These are phyloP conservation scores for Phylloporus scabripes DNA, from an alignment of 768 basidiomycete species.

Conservation along the genomic window DNA sequence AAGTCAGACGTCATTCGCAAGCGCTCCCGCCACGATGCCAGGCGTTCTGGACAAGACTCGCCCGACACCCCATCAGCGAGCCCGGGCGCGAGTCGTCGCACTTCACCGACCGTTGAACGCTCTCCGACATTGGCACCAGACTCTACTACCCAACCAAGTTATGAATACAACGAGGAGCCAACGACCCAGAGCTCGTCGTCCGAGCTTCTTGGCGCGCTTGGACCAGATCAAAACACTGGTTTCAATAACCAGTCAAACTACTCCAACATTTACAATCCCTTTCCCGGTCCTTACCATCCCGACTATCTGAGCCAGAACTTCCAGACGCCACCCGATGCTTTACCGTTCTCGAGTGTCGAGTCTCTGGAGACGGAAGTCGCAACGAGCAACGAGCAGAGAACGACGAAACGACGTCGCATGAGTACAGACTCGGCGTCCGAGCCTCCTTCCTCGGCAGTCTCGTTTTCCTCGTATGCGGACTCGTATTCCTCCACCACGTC, in stretches of 20 bases:
- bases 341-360: conserved; percentile 50
- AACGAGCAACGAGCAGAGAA: conserved; percentile 31
- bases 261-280: conserved; percentile 39
- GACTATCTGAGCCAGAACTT: conserved; percentile 59
- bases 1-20: conserved; percentile 89
- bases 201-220: conserved; percentile 47
- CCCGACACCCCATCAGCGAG: conserved; percentile 72
- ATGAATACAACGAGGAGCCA: conserved; percentile 46
- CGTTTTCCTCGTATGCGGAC: conserved; percentile 56
- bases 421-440: conserved; percentile 51
- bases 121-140: conserved; percentile 70
- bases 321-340: conserved; percentile 41
- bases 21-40: conserved; percentile 75
- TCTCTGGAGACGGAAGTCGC: conserved; percentile 38
- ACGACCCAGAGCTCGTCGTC: conserved; percentile 39
- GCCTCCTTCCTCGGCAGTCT: conserved; percentile 57
- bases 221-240: conserved; percentile 25
- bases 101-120: conserved; percentile 56
- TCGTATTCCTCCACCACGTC: conserved; percentile 55
- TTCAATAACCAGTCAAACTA: conserved; percentile 28
- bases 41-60: conserved; percentile 46
- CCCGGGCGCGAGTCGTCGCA: conserved; percentile 66
- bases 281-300: conserved; percentile 71
- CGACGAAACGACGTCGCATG: conserved; percentile 67
- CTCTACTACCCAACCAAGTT: conserved; percentile 54